phyloP scores from a whole-genome alignment of 345 rosid genomes.

The Luvunga scandens region DNA sequence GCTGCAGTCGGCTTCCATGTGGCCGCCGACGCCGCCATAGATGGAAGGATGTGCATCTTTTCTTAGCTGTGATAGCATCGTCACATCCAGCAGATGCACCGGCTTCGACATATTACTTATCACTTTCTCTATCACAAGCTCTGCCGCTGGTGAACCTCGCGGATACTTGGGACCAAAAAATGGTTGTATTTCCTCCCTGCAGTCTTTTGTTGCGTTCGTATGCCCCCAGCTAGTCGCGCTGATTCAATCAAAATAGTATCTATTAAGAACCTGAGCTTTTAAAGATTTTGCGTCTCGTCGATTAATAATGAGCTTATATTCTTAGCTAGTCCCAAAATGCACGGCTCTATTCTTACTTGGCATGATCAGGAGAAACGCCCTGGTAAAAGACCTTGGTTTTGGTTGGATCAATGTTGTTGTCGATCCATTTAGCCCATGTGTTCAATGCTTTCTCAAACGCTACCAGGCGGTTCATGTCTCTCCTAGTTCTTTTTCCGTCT shows the following conservation, averaged over 20 bases:
- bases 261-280: no score
- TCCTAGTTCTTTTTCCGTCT: conserved; percentile 23
- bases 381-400: conserved; percentile 62
- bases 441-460: conserved; percentile 61
- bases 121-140: conserved; percentile 38
- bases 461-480: conserved; percentile 58
- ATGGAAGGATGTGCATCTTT: conserved; percentile 61
- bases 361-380: conserved; percentile 71
- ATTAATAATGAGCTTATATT: no score
- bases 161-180: conserved; percentile 26
- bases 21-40: conserved; percentile 44
- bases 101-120: conserved; percentile 28
- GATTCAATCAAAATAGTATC: neutral
- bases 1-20: conserved; percentile 45
- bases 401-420: conserved; percentile 36
- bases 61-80: conserved; percentile 44
- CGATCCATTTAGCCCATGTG: conserved; percentile 74
- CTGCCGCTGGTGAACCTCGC: conserved; percentile 48
- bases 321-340: no score
- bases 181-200: conserved; percentile 45
- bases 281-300: no score
- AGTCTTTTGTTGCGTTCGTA: conserved; percentile 21
- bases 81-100: conserved; percentile 40
- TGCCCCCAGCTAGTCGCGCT: conserved; percentile 64
- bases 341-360: conserved; percentile 22